Evolutionary conservation across 805 yeast genomes (phyloP).

Genomic region (Sugiyamaella lignohabitans): DNA sequence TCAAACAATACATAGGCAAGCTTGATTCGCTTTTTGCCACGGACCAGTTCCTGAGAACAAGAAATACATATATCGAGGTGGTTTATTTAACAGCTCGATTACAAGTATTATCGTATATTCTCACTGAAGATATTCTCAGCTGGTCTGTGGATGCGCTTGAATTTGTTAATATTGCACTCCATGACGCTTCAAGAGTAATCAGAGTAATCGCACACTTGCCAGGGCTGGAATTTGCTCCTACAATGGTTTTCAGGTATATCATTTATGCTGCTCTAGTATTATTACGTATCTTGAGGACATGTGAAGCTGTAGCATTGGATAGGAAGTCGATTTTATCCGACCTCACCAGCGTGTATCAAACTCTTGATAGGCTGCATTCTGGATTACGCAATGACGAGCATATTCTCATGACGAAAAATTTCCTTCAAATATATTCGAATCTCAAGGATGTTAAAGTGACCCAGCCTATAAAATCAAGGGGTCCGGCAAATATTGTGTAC

Average conservation of each 20-base stretch:
- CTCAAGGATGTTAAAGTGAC: neutral
- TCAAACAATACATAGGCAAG: slow-evolving; percentile 7
- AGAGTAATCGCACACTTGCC: neutral
- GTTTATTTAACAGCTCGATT: neutral
- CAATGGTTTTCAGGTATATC: neutral
- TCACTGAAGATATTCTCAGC: neutral
- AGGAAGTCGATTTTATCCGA: neutral
- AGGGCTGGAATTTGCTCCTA: neutral
- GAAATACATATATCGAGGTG: slow-evolving; percentile 1
- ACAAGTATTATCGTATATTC: neutral
- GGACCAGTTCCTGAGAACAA: neutral
- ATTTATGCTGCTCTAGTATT: slow-evolving; percentile 6
- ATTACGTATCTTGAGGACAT: neutral
- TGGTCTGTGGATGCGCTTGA: neutral
- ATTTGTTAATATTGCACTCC: neutral
- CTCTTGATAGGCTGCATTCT: slow-evolving; percentile 1
- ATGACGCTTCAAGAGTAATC: slow-evolving; percentile 1
- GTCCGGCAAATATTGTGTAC: slow-evolving; percentile 6
- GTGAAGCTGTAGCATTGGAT: neutral
- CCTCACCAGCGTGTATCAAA: neutral
- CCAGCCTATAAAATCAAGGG: slow-evolving; percentile 1
- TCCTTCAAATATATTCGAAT: neutral
- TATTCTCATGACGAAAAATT: slow-evolving; percentile 1
- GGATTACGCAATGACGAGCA: neutral
- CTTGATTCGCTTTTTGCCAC: slow-evolving; percentile 1